Evolutionary conservation across 108 stramenopile species (phyloP).

Genomic region (Skeletonema costatum): DNA sequence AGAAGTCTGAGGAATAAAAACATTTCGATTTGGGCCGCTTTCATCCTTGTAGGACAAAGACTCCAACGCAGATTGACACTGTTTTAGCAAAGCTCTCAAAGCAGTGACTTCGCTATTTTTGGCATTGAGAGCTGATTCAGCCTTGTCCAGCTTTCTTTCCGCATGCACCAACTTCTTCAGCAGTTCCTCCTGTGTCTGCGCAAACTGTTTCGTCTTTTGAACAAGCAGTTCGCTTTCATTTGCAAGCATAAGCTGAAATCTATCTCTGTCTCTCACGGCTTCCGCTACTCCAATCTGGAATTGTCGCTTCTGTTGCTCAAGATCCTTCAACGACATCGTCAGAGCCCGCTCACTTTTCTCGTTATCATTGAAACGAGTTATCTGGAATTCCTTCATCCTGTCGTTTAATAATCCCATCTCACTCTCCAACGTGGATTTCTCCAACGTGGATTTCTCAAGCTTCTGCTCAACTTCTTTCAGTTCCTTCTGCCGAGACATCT

Average conservation of each 20-base stretch:
- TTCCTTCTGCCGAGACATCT: constrained; percentile 13
- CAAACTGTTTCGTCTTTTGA: constrained; percentile 8
- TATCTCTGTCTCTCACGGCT: neutral
- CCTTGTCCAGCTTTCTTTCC: neutral
- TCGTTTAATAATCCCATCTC: constrained; percentile 21
- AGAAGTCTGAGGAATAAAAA: neutral
- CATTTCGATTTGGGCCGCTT: neutral
- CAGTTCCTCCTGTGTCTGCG: neutral
- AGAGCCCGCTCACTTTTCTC: constrained; percentile 8
- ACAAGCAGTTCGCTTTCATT: neutral
- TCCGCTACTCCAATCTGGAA: neutral
- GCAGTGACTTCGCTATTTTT: constrained; percentile 29
- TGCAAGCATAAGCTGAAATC: neutral
- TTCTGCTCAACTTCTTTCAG: neutral
- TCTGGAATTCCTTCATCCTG: constrained; percentile 22
- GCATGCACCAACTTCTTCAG: neutral
- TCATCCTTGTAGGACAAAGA: constrained; percentile 13
- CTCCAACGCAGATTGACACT: constrained; percentile 37
- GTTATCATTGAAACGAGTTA: constrained; percentile 13
- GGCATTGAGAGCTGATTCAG: constrained; percentile 11
- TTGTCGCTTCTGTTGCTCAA: constrained; percentile 21
- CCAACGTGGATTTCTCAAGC: neutral
- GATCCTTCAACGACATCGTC: neutral
- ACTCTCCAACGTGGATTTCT: constrained; percentile 26
- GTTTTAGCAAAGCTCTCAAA: constrained; percentile 34